phyloP scores from a whole-genome alignment of 1,284 basidiomycete genomes.

The Stereum hirsutum region DNA sequence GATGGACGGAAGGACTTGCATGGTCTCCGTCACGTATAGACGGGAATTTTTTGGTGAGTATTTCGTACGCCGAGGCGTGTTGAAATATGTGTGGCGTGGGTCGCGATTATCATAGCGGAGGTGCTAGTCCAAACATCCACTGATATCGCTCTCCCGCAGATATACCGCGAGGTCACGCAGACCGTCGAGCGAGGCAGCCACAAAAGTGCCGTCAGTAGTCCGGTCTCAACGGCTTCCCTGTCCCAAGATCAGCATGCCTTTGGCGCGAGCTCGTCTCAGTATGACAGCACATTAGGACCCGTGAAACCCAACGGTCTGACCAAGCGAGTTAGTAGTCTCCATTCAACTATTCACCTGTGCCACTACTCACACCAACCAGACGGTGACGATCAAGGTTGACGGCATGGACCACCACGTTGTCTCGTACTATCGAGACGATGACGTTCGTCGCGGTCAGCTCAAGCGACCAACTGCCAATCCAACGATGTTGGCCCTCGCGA shows the following conservation, averaged over 20 bases:
- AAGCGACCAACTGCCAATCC: slow-evolving; percentile 50
- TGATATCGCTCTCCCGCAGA: slow-evolving; percentile 37
- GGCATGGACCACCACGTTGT: slow-evolving; percentile 73
- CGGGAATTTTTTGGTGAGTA: slow-evolving; percentile 70
- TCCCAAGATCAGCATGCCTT: too few relatives aligned
- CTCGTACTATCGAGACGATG: slow-evolving; percentile 73
- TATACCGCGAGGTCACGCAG: slow-evolving; percentile 68
- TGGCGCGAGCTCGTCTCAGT: too few relatives aligned
- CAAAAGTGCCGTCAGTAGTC: too few relatives aligned
- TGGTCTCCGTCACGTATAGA: slow-evolving; percentile 81
- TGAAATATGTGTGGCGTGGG: too few relatives aligned
- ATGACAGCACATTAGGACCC: too few relatives aligned
- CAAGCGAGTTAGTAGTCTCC: neutral
- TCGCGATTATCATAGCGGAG: too few relatives aligned
- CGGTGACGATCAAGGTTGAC: slow-evolving; percentile 71
- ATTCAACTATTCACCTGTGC: neutral
- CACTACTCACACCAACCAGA: slow-evolving; percentile 30
- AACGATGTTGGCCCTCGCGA: slow-evolving; percentile 57
- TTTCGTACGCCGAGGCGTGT: too few relatives aligned
- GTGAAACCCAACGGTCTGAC: slow-evolving; percentile 1
- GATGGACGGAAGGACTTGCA: slow-evolving; percentile 77
- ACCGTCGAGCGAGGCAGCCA: slow-evolving; percentile 31
- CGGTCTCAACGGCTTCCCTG: too few relatives aligned
- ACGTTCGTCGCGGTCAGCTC: slow-evolving; percentile 56
- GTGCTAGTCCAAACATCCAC: too few relatives aligned